A percentile compares a stretch with the other conserved stretches of the same genome.
These are phyloP conservation scores for Aspergillus ochraceus DNA, from an alignment of 2,329 filamentous ascomycete genomes.

Conservation along the genomic window DNA sequence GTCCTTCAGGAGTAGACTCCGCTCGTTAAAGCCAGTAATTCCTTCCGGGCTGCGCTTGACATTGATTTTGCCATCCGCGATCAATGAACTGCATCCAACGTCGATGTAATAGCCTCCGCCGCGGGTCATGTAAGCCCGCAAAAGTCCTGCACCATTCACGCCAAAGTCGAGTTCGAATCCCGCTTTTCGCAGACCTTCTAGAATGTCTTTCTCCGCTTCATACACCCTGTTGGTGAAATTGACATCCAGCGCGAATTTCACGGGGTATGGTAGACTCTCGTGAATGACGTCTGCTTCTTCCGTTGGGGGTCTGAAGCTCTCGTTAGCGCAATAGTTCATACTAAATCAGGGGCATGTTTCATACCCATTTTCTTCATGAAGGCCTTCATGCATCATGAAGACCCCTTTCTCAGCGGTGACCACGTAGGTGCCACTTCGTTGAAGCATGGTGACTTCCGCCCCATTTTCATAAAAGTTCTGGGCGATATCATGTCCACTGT, in stretches of 20 bases:
- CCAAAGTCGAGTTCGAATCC: constrained; percentile 48
- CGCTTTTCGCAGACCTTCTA: constrained; percentile 48
- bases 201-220: constrained; percentile 42
- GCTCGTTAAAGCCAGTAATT: constrained; percentile 52
- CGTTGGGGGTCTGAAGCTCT: constrained; percentile 41
- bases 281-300: constrained; percentile 53
- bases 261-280: constrained; percentile 49
- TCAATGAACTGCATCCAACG: constrained; percentile 54
- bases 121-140: constrained; percentile 46
- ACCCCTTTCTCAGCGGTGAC: constrained; percentile 47
- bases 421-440: constrained; percentile 54
- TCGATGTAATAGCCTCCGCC: constrained; percentile 63
- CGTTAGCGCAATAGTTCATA: not conserved
- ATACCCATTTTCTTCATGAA: constrained; percentile 48
- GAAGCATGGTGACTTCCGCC: constrained; percentile 54
- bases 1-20: constrained; percentile 53
- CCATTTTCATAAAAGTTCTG: constrained; percentile 53
- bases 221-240: constrained; percentile 44
- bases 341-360: not conserved
- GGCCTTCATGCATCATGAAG: constrained; percentile 45
- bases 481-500: constrained; percentile 53
- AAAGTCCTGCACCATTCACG: constrained; percentile 43
- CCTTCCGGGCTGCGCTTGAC: constrained; percentile 58
- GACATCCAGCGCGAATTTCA: constrained; percentile 49
- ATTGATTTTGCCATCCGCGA: constrained; percentile 60